A percentile compares a stretch with the other conserved stretches of the same genome.
Conservation (phyloP, 177 flowering plant genomes). For the Telopea speciosissima region DNA sequence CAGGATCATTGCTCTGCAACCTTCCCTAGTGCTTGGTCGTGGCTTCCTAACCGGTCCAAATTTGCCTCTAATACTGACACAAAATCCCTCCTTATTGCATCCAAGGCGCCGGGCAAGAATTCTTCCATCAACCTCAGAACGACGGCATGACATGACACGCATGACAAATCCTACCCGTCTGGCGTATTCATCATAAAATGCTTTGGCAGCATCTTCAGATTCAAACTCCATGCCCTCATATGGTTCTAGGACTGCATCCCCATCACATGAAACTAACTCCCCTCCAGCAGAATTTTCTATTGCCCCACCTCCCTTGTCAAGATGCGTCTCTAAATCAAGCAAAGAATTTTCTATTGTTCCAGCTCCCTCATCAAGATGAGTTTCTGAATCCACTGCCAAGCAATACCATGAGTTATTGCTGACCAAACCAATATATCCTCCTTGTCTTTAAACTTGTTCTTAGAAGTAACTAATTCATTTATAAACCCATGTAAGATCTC, state of each 20-base stretch:
- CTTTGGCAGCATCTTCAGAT: constrained; percentile 42
- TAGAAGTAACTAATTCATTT: no score
- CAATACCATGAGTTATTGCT: constrained; percentile 1
- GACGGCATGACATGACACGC: no score
- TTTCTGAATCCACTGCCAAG: constrained; percentile 16
- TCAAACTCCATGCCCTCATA: constrained; percentile 38
- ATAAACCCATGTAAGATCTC: no score
- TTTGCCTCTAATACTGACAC: constrained; percentile 8
- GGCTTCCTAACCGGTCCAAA: constrained; percentile 16
- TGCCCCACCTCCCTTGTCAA: background rate
- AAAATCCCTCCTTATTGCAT: no score
- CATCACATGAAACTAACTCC: constrained; percentile 16
- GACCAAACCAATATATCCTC: background rate
- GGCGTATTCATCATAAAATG: constrained; percentile 43
- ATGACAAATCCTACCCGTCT: constrained; percentile 29
- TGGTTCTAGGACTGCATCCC: constrained; percentile 28
- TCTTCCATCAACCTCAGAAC: no score
- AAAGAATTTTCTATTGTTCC: constrained; percentile 17
- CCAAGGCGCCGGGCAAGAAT: no score
- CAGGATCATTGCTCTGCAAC: constrained; percentile 47
- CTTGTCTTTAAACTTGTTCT: background rate
- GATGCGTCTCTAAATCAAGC: constrained; percentile 6
- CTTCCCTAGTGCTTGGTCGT: constrained; percentile 34
- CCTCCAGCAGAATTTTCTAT: constrained; percentile 18
- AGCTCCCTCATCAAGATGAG: background rate